A percentile compares a stretch with the other conserved stretches of the same genome.
These are phyloP conservation scores for Venturia pyrina DNA, from an alignment of 2,329 filamentous ascomycete genomes.

Conservation along the genomic window DNA sequence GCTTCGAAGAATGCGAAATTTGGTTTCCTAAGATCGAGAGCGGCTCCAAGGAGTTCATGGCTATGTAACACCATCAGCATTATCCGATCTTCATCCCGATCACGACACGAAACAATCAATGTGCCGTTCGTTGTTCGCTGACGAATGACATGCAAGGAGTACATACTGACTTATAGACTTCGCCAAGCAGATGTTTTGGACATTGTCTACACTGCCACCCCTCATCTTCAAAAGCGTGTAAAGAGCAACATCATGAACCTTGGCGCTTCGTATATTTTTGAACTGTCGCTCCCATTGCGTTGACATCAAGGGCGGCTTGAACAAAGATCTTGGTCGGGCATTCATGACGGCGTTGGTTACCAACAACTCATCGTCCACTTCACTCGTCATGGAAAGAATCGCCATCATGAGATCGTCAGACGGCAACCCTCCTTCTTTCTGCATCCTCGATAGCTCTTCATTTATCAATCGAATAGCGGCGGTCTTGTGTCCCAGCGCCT, in stretches of 20 bases:
- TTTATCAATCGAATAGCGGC: neutral
- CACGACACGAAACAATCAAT: neutral
- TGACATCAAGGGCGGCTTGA: neutral
- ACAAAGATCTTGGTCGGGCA: neutral
- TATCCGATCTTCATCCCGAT: neutral
- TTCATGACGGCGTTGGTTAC: neutral
- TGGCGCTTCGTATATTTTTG: neutral
- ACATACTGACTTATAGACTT: conserved; percentile 1
- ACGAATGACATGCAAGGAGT: neutral
- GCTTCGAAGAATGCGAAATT: neutral
- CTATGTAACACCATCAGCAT: neutral
- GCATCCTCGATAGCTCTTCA: conserved; percentile 1
- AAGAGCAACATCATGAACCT: neutral
- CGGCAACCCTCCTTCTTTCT: neutral
- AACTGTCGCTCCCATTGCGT: conserved; percentile 1
- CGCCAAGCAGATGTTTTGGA: neutral
- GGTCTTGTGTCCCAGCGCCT: neutral
- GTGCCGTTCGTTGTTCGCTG: no score
- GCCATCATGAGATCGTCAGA: neutral
- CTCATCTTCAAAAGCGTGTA: neutral
- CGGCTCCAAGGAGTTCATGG: neutral
- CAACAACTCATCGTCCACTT: neutral
- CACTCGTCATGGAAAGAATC: conserved; percentile 4
- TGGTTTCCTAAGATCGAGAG: conserved; percentile 1
- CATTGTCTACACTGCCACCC: neutral